Conservation (phyloP, 78 protist genomes). For the Bigelowiella natans region DNA sequence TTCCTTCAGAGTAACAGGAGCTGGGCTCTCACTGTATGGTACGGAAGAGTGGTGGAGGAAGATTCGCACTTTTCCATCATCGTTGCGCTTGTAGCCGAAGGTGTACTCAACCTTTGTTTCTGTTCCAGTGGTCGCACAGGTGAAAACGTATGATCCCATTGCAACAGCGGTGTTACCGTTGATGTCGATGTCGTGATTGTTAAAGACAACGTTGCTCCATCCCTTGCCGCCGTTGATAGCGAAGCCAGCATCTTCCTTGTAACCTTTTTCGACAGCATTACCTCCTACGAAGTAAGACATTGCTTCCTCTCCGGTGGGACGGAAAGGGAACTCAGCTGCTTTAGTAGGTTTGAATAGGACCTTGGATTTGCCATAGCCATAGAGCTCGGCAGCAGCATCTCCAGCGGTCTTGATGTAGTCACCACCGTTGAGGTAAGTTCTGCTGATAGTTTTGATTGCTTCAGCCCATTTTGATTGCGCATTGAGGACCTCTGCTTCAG, state of each 20-base stretch:
- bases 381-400: conserved; percentile 1
- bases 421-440: neutral
- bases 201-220: neutral
- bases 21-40: neutral
- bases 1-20: neutral
- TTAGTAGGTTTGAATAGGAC: too few relatives aligned
- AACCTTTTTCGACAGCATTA: neutral
- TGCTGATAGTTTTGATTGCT: neutral
- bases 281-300: neutral
- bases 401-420: neutral
- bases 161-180: neutral
- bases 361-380: neutral
- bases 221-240: too few relatives aligned
- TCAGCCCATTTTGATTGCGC: neutral
- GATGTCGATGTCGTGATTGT: neutral
- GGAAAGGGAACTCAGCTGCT: too few relatives aligned
- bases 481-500: neutral
- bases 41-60: conserved; percentile 13
- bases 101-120: neutral
- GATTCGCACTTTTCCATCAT: neutral
- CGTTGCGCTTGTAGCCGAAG: too few relatives aligned
- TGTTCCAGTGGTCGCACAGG: neutral
- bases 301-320: neutral
- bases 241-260: neutral
- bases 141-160: neutral